These are phyloP conservation scores for Talinum fruticosum DNA, from an alignment of 148 eudicot genomes.

Conservation along the genomic window DNA sequence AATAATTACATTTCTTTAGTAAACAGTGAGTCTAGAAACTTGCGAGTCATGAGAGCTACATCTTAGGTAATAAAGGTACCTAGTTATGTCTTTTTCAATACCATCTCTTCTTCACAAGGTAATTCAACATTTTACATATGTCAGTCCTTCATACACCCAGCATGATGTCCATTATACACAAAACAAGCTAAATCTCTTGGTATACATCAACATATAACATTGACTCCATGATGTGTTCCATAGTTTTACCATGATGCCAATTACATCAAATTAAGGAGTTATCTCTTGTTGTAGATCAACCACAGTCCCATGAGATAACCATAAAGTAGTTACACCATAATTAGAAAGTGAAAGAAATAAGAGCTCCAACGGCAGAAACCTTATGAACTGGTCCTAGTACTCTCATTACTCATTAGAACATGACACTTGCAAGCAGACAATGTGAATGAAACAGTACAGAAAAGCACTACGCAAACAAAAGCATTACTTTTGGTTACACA, in stretches of 20 bases:
- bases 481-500: not conserved
- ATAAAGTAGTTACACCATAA: too few relatives aligned
- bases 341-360: too few relatives aligned
- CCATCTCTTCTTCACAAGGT: not conserved
- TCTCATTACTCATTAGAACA: not conserved
- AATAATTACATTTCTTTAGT: not conserved
- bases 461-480: not conserved
- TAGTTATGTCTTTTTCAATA: not conserved
- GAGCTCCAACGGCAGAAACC: not conserved
- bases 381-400: not conserved
- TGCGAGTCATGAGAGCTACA: not conserved
- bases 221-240: not conserved
- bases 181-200: not conserved
- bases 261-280: not conserved
- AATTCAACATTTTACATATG: not conserved
- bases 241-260: not conserved
- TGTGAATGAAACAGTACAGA: not conserved
- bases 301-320: too few relatives aligned
- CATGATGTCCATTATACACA: not conserved
- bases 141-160: not conserved
- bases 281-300: too few relatives aligned
- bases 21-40: not conserved
- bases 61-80: not conserved
- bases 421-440: not conserved
- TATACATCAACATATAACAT: not conserved